These are phyloP conservation scores for Solanum habrochaites DNA, from an alignment of 257 asterid genomes.

Conservation along the genomic window DNA sequence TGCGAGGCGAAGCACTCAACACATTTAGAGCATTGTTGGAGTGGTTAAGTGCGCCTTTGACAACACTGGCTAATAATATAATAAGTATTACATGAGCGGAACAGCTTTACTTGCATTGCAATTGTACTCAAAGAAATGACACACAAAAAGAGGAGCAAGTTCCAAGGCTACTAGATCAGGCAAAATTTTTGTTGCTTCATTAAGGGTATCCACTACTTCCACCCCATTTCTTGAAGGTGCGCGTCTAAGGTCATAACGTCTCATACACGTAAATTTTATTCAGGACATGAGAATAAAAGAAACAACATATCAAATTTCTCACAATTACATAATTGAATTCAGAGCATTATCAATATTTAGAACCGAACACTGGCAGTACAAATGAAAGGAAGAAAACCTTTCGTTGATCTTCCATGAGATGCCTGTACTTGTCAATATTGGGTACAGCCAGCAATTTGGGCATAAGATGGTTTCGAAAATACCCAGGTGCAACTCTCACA, in stretches of 20 bases:
- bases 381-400: conserved; percentile 33
- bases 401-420: conserved; percentile 74
- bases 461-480: conserved; percentile 92
- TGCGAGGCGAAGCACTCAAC: neutral
- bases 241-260: neutral
- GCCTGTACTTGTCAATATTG: conserved; percentile 68
- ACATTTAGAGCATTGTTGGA: neutral
- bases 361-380: neutral
- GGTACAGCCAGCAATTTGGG: conserved; percentile 90
- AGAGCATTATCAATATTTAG: neutral
- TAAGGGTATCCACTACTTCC: neutral
- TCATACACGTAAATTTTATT: neutral
- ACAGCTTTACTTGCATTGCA: neutral
- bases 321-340: neutral
- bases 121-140: neutral
- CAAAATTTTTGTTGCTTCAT: neutral
- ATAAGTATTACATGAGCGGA: neutral
- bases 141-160: neutral
- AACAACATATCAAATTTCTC: neutral
- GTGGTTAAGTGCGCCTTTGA: neutral
- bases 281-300: neutral
- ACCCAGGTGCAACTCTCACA: conserved; percentile 94
- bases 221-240: too few species aligned
- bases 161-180: neutral
- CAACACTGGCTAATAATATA: neutral